A percentile compares a stretch with the other conserved stretches of the same genome.
Evolutionary conservation across 169 alveolate genomes (phyloP).

Genomic region (Neospora caninum): DNA sequence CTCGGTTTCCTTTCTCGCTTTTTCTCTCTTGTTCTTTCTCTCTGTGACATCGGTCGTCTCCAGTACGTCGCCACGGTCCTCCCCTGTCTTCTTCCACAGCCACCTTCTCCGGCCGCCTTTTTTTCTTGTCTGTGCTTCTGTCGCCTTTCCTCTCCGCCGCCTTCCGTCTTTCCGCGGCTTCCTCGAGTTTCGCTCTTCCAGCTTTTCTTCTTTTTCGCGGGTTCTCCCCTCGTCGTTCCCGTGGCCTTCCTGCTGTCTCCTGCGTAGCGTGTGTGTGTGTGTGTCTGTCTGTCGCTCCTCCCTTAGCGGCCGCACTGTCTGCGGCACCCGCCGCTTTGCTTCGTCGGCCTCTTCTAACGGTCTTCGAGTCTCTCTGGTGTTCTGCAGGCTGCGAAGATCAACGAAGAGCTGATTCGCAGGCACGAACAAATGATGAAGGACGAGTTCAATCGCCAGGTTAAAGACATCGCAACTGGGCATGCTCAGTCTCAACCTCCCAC

Average conservation of each 20-base stretch:
- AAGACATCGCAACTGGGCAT: conserved; percentile 58
- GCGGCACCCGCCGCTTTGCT: not conserved
- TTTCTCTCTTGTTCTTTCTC: not conserved
- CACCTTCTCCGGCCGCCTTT: no score
- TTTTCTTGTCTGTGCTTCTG: no score
- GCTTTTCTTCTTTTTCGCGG: no score
- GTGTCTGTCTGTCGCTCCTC: not conserved
- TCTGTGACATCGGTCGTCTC: not conserved
- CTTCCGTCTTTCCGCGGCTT: no score
- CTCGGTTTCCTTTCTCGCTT: not conserved
- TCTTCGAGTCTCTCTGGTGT: not conserved
- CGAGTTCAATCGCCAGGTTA: conserved; percentile 61
- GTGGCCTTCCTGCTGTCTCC: no score
- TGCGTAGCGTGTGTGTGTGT: no score
- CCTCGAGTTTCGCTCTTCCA: no score
- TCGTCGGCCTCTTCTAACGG: not conserved
- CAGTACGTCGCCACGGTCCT: not conserved
- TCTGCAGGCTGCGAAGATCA: conserved; percentile 59
- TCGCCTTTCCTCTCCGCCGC: no score
- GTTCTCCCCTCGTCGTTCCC: no score
- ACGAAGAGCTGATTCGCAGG: conserved; percentile 64
- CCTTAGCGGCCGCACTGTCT: not conserved
- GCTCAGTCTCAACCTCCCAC: conserved; percentile 60
- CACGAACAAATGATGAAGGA: conserved; percentile 66
- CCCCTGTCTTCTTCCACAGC: no score